Evolutionary conservation across 768 basidiomycete species (phyloP).

Genomic region (Lactarius trivialis): DNA sequence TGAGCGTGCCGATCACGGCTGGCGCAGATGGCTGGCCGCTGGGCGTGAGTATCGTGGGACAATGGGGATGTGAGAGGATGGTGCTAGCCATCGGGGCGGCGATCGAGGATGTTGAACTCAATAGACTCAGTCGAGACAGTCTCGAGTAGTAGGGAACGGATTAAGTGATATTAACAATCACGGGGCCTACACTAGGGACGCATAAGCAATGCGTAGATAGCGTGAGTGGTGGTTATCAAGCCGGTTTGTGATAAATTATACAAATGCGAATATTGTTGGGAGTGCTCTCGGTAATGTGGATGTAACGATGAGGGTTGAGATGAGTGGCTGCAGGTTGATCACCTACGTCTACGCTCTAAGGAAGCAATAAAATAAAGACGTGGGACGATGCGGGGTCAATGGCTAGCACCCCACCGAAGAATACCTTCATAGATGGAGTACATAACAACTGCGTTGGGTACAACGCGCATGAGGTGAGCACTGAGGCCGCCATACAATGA

Average conservation of each 20-base stretch:
- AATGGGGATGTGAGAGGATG: slow-evolving; percentile 74
- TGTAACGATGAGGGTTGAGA: background rate
- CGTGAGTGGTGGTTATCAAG: slow-evolving; percentile 7
- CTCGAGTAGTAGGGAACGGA: background rate
- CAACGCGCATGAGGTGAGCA: slow-evolving; percentile 93
- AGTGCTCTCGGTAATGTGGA: background rate
- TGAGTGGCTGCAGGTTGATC: background rate
- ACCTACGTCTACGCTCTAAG: slow-evolving; percentile 7
- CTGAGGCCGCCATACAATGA: slow-evolving; percentile 88
- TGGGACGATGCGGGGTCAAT: background rate
- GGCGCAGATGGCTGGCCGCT: slow-evolving; percentile 68
- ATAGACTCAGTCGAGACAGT: background rate
- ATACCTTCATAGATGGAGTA: slow-evolving; percentile 90
- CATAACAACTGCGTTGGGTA: slow-evolving; percentile 97
- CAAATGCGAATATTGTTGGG: background rate
- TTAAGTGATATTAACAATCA: slow-evolving; percentile 11
- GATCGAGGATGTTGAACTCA: slow-evolving; percentile 31
- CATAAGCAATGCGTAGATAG: slow-evolving; percentile 4
- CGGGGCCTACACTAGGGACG: background rate
- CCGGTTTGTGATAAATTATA: slow-evolving; percentile 1
- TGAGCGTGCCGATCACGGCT: slow-evolving; percentile 52
- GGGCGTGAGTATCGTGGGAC: slow-evolving; percentile 76
- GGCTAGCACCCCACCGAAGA: slow-evolving; percentile 46
- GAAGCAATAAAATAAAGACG: slow-evolving; percentile 1
- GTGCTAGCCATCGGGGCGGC: slow-evolving; percentile 48